These are phyloP conservation scores for Hypoxylon sp. DNA, from an alignment of 2,329 filamentous ascomycete genomes.

Conservation along the genomic window DNA sequence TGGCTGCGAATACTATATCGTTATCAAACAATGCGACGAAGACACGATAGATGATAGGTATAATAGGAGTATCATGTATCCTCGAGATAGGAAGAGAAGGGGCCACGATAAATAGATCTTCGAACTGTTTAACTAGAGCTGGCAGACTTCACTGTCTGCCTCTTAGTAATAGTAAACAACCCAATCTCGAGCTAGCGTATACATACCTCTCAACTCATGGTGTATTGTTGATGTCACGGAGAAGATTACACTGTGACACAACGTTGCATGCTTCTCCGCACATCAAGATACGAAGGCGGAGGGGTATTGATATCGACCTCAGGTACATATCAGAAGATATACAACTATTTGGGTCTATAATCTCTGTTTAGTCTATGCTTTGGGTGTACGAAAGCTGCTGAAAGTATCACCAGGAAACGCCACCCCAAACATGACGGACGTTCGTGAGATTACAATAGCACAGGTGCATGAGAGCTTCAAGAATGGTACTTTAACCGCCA, in stretches of 20 bases:
- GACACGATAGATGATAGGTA: no score
- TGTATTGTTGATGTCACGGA: not conserved
- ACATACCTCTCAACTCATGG: no score
- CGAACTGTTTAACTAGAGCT: not conserved
- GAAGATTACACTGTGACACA: not conserved
- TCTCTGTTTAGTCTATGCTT: no score
- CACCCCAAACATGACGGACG: slow-evolving; percentile 12
- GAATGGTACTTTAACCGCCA: slow-evolving; percentile 21
- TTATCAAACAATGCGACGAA: not conserved
- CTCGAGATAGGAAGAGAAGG: no score
- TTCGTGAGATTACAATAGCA: slow-evolving; percentile 33
- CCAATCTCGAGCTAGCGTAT: not conserved
- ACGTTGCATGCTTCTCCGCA: not conserved
- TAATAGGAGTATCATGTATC: no score
- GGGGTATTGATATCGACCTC: no score
- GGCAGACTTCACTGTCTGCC: not conserved
- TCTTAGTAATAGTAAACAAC: not conserved
- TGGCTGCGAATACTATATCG: not conserved
- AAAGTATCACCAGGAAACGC: not conserved
- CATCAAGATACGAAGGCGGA: no score
- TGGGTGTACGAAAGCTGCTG: not conserved
- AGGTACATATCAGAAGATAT: not conserved
- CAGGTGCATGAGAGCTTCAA: slow-evolving; percentile 31
- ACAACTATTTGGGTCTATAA: no score
- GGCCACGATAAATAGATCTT: no score